A percentile compares a stretch with the other conserved stretches of the same genome.
Evolutionary conservation across 106 monocot species (phyloP).

Genomic region (Acanthochlamys bracteata): DNA sequence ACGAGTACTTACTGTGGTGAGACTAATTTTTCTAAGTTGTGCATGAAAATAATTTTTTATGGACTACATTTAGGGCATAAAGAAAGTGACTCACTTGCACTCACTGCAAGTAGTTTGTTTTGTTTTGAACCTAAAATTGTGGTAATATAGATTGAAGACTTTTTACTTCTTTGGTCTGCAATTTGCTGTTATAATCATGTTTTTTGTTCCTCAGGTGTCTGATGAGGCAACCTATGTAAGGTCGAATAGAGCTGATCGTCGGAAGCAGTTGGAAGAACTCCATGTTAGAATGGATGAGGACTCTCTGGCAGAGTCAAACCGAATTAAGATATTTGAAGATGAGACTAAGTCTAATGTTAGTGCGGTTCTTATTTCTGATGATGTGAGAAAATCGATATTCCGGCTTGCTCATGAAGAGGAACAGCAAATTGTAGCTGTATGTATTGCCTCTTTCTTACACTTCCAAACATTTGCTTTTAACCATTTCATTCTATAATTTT

Average conservation of each 20-base stretch:
- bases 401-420: constrained; percentile 90
- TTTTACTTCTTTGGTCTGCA: too few species aligned
- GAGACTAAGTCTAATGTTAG: constrained; percentile 41
- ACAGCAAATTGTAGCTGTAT: constrained; percentile 91
- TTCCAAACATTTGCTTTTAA: too few species aligned
- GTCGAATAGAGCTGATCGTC: constrained; percentile 48
- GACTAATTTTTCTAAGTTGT: too few species aligned
- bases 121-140: too few species aligned
- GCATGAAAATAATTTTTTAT: too few species aligned
- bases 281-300: constrained; percentile 50
- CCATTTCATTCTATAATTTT: too few species aligned
- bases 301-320: constrained; percentile 29
- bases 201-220: too few species aligned
- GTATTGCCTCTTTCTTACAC: background rate
- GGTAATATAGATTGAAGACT: too few species aligned
- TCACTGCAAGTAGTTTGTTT: too few species aligned
- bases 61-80: constrained; percentile 3
- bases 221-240: constrained; percentile 75
- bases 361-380: constrained; percentile 64
- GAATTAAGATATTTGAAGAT: constrained; percentile 66
- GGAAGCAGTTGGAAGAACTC: constrained; percentile 69
- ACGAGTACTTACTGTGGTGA: constrained; percentile 58
- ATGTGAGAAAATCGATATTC: constrained; percentile 45
- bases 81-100: too few species aligned
- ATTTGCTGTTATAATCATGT: too few species aligned